Base-by-base conservation (phyloP, 225 moss, liverwort and hornwort species). In the Sphagnum tenellum region DNA sequence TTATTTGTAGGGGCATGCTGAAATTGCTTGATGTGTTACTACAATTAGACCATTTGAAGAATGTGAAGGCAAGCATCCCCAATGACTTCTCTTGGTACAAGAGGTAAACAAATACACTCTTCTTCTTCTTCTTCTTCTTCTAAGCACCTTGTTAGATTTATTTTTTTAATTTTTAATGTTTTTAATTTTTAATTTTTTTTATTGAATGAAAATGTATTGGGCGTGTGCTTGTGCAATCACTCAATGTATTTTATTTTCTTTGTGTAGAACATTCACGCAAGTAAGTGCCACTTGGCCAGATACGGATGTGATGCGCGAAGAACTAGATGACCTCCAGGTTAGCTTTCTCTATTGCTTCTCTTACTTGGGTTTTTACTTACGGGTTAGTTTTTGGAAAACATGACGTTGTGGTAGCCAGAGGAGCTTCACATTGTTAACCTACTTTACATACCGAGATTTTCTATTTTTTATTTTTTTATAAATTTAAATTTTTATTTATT, bases 21-120 rank as follows among this genome's bases (percentile, higher is more conserved):
- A 92, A 86, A 69, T 77, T 96, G 55, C 75, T 96, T 71, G 95
- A 96, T 76, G 81, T 92, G 69, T 79, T 96, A 7, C 92, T 96
- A 67, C 95, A 92, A 76, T 81, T 96, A 49, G 92, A 96, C 78
- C 95, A 96, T 74, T 73, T 95, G 61, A 95, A 95, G 67, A 95
- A 95, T 70, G 95, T 89, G 3, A 95, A 95, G 72, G 81, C 95
- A 64, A 95, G 95, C 73, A 95, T 95, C 73, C 95, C 95, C 5
- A 95, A 95, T 65, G 95, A 95, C 49, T 95, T 95, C 63, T 92
- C 95, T 48, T 95, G 95, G 95, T 95, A 95, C 66, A 95, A 95
- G 74, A 86, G 95, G 95, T 77, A 57, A 55, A 59, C 58, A 8
- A 7, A 59, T 59, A 12, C 14, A 55, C 54, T 55, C 7, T 55